Evolutionary conservation across 129 eudicot genomes (phyloP), one percentile per base, ranked within the genome.

Genomic region (Logfia minima): DNA sequence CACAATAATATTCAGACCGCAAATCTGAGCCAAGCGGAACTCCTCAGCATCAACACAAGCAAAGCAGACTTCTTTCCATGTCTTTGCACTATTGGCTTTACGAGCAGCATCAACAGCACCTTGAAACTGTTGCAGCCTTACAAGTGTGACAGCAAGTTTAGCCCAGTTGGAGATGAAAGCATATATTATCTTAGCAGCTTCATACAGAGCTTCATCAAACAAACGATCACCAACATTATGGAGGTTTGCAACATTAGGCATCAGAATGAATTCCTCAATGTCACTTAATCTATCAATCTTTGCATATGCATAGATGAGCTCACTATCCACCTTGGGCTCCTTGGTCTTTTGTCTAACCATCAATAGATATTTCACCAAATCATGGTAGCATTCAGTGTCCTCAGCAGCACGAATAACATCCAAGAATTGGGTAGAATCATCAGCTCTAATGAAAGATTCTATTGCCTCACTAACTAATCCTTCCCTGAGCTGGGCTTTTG

Each of bases 61-160:
- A 88, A 92, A 92, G 83, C 98, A 92, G 18, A 92, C 98, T 83
- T 92, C 98, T 81, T 92, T 92, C 98, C 98, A 92, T 61, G 98
- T 92, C 86, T 92, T 92, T 43, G 96, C 83, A 77, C 98, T 92
- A 64, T 92, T 92, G 14, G 98, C 98, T 79, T 92, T 92, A 31
- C 98, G 83, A 41, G 98, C 98, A 28, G 98, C 96, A 84, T 92
- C 98, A 82, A 92, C 98, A 41, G 98, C 98, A 66, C 98, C 92
- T 92, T 92, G 98, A 74, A 90, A 92, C 77, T 92, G 98, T 74
- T 88, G 85, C 75, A 92, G 82, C 88, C 88, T 92, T 17, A 92
- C 96, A 58, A 92, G 85, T 26, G 98, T 92, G 56, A 77, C 82
- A 2, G 98, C 98, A 68, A 92, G 77, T 79, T 92, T 92, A 71